Conservation (phyloP, 1,139 yeast species). For the Debaryomyces sp. region DNA sequence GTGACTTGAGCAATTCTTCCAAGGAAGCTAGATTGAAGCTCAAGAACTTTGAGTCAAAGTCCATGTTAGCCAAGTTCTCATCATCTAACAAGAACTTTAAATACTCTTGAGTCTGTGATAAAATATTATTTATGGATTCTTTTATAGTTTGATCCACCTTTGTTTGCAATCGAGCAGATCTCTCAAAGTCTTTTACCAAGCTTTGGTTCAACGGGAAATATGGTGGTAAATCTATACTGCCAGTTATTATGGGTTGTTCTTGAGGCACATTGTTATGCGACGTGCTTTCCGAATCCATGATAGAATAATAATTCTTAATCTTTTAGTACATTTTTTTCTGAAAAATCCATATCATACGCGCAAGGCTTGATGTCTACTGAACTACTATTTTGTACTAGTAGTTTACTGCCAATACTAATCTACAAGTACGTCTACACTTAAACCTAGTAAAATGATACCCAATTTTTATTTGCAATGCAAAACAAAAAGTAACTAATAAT, state of each 20-base stretch:
- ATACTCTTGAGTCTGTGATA: constrained; percentile 12
- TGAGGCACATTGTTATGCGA: not conserved
- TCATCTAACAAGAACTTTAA: constrained; percentile 9
- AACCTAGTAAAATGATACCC: not conserved
- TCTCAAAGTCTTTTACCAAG: constrained; percentile 13
- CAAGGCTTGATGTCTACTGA: not conserved
- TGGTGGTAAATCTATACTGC: constrained; percentile 6
- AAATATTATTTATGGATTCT: constrained; percentile 10
- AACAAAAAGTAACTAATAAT: not conserved
- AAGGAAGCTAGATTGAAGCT: constrained; percentile 8
- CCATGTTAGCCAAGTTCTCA: constrained; percentile 1
- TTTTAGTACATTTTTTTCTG: not conserved
- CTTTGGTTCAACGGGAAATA: constrained; percentile 12
- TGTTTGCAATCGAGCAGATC: constrained; percentile 8
- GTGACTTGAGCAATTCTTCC: constrained; percentile 7
- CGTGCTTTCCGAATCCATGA: not conserved
- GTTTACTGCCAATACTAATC: not conserved
- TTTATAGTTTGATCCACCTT: constrained; percentile 8
- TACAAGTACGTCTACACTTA: not conserved
- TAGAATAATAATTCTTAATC: not conserved
- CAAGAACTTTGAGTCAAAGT: constrained; percentile 7
- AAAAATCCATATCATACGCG: not conserved
- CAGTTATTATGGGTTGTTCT: not conserved
- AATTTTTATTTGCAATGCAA: constrained; percentile 2
- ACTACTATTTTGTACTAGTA: too few relatives aligned